phyloP scores from a whole-genome alignment of 345 rosid genomes.

The Excoecaria cochinchinensis region DNA sequence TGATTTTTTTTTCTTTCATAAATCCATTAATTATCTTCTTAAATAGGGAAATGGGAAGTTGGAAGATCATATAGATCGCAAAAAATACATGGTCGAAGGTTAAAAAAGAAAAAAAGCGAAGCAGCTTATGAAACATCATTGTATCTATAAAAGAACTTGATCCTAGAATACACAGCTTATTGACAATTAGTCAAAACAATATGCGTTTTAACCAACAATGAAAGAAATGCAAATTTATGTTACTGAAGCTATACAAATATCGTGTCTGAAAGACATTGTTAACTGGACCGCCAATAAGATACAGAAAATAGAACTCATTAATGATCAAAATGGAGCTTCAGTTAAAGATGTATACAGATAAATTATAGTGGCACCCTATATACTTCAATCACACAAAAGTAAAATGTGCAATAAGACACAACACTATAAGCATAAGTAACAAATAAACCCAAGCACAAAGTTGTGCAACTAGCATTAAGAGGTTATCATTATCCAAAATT shows the following conservation, averaged over 20 bases:
- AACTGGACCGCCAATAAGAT: not conserved
- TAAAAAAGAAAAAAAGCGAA: too few relatives aligned
- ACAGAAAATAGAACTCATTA: not conserved
- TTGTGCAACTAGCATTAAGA: not conserved
- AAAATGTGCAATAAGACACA: not conserved
- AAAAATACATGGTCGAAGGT: too few relatives aligned
- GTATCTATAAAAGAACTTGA: too few relatives aligned
- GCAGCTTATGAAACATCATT: too few relatives aligned
- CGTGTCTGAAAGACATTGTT: too few relatives aligned
- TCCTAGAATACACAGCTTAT: too few relatives aligned
- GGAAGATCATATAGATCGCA: too few relatives aligned
- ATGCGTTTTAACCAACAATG: too few relatives aligned
- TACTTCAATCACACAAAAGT: not conserved
- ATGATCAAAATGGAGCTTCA: too few relatives aligned
- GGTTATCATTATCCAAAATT: not conserved
- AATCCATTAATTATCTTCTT: not conserved
- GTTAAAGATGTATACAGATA: not conserved
- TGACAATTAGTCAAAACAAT: too few relatives aligned
- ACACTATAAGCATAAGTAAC: not conserved
- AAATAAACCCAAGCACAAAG: not conserved
- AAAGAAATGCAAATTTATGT: too few relatives aligned
- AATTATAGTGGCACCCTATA: not conserved
- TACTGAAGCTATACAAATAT: too few relatives aligned
- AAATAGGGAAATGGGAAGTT: not conserved
- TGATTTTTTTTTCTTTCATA: not conserved